Evolutionary conservation across 768 basidiomycete species (phyloP), one percentile per base, ranked within the genome.

Genomic region (Mycena latifolia): DNA sequence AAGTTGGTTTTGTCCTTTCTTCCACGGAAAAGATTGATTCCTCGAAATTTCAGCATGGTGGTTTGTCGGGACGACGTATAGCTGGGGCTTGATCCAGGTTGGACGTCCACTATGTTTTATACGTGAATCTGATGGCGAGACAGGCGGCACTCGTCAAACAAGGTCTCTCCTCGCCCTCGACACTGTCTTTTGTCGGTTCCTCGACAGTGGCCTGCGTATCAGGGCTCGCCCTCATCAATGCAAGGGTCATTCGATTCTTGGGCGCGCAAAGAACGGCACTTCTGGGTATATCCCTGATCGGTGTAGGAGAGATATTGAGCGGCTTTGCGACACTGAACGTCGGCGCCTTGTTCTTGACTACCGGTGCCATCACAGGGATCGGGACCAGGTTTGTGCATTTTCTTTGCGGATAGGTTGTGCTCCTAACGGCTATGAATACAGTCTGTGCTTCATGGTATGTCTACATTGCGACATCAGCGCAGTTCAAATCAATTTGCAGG

Each of bases 121-220:
- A n/a, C n/a, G n/a, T n/a, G n/a, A 27, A 39, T 39, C 3, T 27
- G 8, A 27, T 6, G 8, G 17, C n/a, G n/a, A 22, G 2, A 18
- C 50, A 78, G 72, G 74, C 73, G 2, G 67, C 62, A 7, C 71
- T 78, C 5, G 75, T 75, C 39, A 67, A 72, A 9, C 48, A 71
- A 47, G 73, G 72, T 22, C 64, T 75, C 48, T 74, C 70, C 0
- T 62, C 61, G n/a, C 71, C 70, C 29, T 74, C 73, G 15, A 72
- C 72, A 0, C 70, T 77, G 8, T 73, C 77, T 5, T 78, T 78
- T 55, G 74, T 79, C 7, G 79, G 78, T 28, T 78, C 79, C 17
- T 57, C 75, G 7, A 72, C 74, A 0, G 70, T 74, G 14, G 69
- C 77, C 10, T 71, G 73, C 64, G 71, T 77, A 27, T 69, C 78